Base-by-base conservation (phyloP, 2,329 filamentous ascomycete genomes). In the Teratosphaeria destructans region DNA sequence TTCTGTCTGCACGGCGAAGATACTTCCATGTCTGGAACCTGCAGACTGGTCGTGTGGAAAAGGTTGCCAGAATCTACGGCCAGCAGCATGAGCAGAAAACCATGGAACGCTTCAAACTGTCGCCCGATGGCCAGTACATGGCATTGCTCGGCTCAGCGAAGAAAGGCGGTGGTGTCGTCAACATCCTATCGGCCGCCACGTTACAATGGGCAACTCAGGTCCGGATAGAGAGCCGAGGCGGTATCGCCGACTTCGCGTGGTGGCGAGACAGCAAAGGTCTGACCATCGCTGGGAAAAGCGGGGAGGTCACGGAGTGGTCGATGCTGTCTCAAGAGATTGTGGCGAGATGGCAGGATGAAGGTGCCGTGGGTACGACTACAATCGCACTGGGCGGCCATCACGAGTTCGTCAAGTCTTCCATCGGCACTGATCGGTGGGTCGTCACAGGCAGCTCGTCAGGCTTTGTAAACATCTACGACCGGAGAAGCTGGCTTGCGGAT, bases 1-100 rank as follows among this genome's bases (percentile, higher is more conserved):
- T 96, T 73, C 89, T 96, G 61, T 88, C 91, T 19, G 92, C 92
- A 43, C 87, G 93, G 39, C 85, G 94, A 56, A 86, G 86, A 63
- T 97, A 91, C 78, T 96, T 97, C 75, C 94, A 97, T 75, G 86
- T 88, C 65, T 99, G 94, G 94, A 87, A 97, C 69, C 81, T 99
- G 27, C 79, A 87, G 52, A 86, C 87, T 0, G 94, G 94, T 52
- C 78, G 81, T 12, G 85, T 99, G 55, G 88, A 93, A 68, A 96
- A 95, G 75, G 83, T 95, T 53, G 85, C 84, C 66, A 81, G 88
- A 71, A 78, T 94, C 61, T 83, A 88, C 70, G 84, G 91, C 63
- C 87, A 91, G 66, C 80, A 86, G 65, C 82, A 89, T 59, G 90
- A 95, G 74, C 92, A 96, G 73, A 88, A 86, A 67, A 88, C 84